Base-by-base conservation (phyloP, 176 grass and related monocot species). In the Saccharum officinarum region DNA sequence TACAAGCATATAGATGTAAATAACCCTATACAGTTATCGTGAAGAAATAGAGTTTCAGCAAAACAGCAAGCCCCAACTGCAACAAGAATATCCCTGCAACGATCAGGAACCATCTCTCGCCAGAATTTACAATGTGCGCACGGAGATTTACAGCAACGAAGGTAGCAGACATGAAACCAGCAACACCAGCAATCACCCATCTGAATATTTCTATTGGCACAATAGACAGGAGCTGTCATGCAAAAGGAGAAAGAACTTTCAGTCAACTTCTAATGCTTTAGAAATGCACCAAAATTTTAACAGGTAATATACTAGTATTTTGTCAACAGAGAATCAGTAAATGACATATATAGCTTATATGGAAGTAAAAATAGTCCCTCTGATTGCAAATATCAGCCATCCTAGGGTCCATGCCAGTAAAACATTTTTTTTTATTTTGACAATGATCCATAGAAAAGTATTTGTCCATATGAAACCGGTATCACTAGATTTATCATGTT, bases 131-230 rank as follows among this genome's bases (percentile, higher is more conserved):
- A 54, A 99, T 99, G 89, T 97, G 97, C 14, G 94, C 88, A 8
- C 88, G 88, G 67, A 99, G 89, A 80, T 99, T 99, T 66, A 99
- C 84, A 47, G 97, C 94, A 38, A 99, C 92, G 10, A 99, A 99
- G 83, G 94, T 94, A 75, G 97, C 94, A 59, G 97, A 99, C 94
- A 97, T 97, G 76, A 97, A 97, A 60, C 97, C 97, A 8, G 97
- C 92, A 6, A 92, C 89, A 3, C 92, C 93, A 71, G 86, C 92
- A 78, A 99, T 91, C 82, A 94, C 74, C 97, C 97, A 99, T 85
- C 97, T 96, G 97, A 99, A 97, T 81, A 97, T 99, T 90, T 99
- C 97, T 67, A 96, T 79, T 20, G 97, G 97, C 67, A 99, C 85
- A 84, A 99, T 91, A 9, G 97, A 99, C 50, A 99, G 90, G 55